Percentiles rank a stretch among this genome's conserved stretches.
phyloP scores from a whole-genome alignment of 768 basidiomycete species.

The Cyclocybe cylindracea region DNA sequence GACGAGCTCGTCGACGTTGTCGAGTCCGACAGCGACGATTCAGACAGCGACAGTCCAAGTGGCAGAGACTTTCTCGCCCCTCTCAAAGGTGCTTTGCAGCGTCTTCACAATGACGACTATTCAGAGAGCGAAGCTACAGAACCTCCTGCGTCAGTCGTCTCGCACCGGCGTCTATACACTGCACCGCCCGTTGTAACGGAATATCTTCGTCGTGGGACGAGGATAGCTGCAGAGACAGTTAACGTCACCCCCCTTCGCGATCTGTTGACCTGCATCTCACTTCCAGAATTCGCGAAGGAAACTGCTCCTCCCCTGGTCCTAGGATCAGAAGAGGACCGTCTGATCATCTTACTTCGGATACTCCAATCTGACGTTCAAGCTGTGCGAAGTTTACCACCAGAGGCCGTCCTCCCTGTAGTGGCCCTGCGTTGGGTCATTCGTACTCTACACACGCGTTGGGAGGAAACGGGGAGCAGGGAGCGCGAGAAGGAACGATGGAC shows the following conservation, averaged over 20 bases:
- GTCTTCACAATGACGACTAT: conserved; percentile 45
- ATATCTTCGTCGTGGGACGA: conserved; percentile 69
- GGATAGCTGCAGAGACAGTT: conserved; percentile 62
- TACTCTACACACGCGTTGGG: conserved; percentile 49
- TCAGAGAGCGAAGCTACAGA: conserved; percentile 36
- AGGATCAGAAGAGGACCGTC: conserved; percentile 47
- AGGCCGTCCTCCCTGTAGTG: conserved; percentile 52
- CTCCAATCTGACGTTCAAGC: conserved; percentile 53
- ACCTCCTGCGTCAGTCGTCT: conserved; percentile 33
- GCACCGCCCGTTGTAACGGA: conserved; percentile 42
- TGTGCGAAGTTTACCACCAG: conserved; percentile 47
- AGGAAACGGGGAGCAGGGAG: conserved; percentile 54
- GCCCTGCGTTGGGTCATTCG: conserved; percentile 64
- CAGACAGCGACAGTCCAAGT: conserved; percentile 27
- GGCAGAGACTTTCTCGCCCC: conserved; percentile 62
- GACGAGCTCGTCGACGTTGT: conserved; percentile 73
- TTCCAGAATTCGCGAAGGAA: conserved; percentile 30
- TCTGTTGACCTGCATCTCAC: conserved; percentile 44
- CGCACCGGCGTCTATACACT: conserved; percentile 26
- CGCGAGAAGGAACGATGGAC: conserved; percentile 74
- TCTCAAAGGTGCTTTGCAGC: conserved; percentile 64
- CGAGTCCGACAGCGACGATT: conserved; percentile 56
- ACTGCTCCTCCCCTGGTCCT: conserved; percentile 47
- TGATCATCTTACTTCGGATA: conserved; percentile 55
- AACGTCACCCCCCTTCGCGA: conserved; percentile 47